Base-by-base conservation (phyloP, 2,329 filamentous ascomycete genomes). In the Colletotrichum chlorophyti region DNA sequence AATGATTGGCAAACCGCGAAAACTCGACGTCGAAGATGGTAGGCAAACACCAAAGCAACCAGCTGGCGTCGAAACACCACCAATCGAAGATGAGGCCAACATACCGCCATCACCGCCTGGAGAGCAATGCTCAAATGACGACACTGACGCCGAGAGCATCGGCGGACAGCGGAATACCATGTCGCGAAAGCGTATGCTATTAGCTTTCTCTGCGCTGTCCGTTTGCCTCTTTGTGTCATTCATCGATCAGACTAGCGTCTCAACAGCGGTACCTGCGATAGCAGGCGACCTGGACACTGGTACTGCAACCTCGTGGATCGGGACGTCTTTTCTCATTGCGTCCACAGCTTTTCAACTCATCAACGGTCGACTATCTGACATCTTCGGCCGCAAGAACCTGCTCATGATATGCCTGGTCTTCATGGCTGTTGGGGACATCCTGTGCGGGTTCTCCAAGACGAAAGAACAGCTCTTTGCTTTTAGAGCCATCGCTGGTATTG, bases 241-340 rank as follows among this genome's bases (percentile, higher is more conserved):
- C 52, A 65, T 76, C 47, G 71, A 78, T 65, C 68, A 78, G 60
- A 69, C 72, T 19, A 65, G 68, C 15, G 68, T 75, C 3, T 68
- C 68, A 1, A 72, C 71, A 0, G 68, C 72, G 0, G 63, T 72
- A 0, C 74, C 77, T 3, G 75, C 78, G 2, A 77, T 75, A 1
- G 70, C 71, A 0, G 57, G 48, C 5, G 70, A 71, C 0, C 61
- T 75, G 1, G 55, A 69, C 24, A 69, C 72, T 0, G 69, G 67
- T 1, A 64, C 69, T 1, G 68, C 72, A 3, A 71, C 66, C 5
- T 69, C 68, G 0, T 75, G 72, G 72, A 67, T 72, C 1, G 72
- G 73, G 15, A 73, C 69, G n/a, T 75, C 67, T 43, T 77, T 67
- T 45, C 69, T 72, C 12, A 68, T 76, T 12, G 72, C 74, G 0